A percentile compares a stretch with the other conserved stretches of the same genome.
Conservation (phyloP, 1,139 yeast species). For the Yamadazyma jaroonii region DNA sequence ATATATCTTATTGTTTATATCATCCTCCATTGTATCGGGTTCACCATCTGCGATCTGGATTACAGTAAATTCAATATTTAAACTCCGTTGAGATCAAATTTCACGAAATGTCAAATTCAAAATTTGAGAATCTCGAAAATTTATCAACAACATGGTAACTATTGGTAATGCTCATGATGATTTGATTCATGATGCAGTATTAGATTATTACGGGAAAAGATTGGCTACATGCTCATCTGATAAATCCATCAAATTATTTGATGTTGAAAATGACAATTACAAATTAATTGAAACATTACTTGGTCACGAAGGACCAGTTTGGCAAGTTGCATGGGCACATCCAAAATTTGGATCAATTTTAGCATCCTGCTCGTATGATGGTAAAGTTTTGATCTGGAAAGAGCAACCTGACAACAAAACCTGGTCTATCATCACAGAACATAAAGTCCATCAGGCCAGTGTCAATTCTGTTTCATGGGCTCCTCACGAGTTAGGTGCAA, state of each 20-base stretch:
- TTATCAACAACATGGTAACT: constrained; percentile 49
- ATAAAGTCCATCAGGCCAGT: constrained; percentile 86
- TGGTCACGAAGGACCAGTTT: constrained; percentile 97
- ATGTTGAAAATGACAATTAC: constrained; percentile 81
- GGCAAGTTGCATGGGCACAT: constrained; percentile 99
- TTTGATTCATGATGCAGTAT: constrained; percentile 92
- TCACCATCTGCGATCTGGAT: too few relatives aligned
- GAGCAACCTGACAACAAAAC: constrained; percentile 75
- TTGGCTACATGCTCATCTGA: constrained; percentile 95
- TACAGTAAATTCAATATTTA: neutral
- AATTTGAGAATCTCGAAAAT: neutral
- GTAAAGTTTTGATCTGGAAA: constrained; percentile 91
- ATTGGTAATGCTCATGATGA: constrained; percentile 84
- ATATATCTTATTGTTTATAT: constrained; percentile 10
- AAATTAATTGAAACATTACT: constrained; percentile 74
- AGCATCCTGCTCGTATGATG: constrained; percentile 95
- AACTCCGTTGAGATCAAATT: too few relatives aligned
- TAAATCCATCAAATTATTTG: constrained; percentile 89
- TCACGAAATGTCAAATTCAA: constrained; percentile 1
- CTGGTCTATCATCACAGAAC: constrained; percentile 89
- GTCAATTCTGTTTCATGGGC: constrained; percentile 97
- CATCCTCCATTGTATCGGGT: constrained; percentile 11
- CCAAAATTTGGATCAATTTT: constrained; percentile 95
- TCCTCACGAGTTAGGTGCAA: constrained; percentile 95
- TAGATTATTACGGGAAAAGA: constrained; percentile 93